Evolutionary conservation across 345 rosid species (phyloP).

Genomic region (Camelina sativa): DNA sequence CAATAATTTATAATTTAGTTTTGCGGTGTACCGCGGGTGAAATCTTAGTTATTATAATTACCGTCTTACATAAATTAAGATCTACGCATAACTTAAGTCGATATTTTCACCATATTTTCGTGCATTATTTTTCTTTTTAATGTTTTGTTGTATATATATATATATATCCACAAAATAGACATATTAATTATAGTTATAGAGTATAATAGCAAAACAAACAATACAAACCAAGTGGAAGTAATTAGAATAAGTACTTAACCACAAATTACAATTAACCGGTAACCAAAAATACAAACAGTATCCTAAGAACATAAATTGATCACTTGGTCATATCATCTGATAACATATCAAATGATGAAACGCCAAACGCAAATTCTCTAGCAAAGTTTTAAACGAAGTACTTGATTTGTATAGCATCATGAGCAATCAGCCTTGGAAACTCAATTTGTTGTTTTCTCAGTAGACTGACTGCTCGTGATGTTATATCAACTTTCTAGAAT

Average conservation of each 20-base stretch:
- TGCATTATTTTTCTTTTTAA: no score
- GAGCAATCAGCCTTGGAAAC: conserved; percentile 97
- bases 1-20: no score
- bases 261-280: conserved; percentile 41
- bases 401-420: conserved; percentile 82
- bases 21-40: no score
- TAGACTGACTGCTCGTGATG: conserved; percentile 99
- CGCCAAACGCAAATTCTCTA: conserved; percentile 30
- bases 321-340: conserved; percentile 19
- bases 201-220: not conserved
- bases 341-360: conserved; percentile 18
- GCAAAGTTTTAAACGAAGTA: conserved; percentile 22
- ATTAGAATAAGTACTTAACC: conserved; percentile 32
- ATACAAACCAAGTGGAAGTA: conserved; percentile 38
- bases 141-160: no score
- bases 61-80: no score
- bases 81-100: no score
- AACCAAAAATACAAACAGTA: conserved; percentile 16
- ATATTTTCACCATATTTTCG: no score
- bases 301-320: conserved; percentile 37
- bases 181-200: not conserved
- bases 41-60: no score
- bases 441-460: conserved; percentile 50
- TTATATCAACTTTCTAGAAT: conserved; percentile 56
- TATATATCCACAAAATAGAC: no score